Conservation (phyloP, 2,329 filamentous ascomycete species). For the Colletotrichum simmondsii region DNA sequence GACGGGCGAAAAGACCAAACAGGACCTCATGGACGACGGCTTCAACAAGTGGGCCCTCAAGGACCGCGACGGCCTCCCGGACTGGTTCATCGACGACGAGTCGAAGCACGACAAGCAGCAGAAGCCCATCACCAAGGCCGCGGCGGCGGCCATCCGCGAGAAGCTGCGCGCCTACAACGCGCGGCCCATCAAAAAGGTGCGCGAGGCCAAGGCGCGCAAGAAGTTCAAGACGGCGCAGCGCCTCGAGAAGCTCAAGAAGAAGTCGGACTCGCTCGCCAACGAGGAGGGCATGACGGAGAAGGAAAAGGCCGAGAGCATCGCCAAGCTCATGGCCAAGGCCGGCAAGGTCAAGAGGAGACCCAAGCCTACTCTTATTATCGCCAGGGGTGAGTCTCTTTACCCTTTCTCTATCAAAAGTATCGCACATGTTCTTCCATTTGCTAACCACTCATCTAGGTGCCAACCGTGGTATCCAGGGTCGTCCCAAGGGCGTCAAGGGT, state of each 20-base stretch:
- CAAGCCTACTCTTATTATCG: constrained; percentile 89
- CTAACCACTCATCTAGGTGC: constrained; percentile 39
- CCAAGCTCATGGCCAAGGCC: constrained; percentile 83
- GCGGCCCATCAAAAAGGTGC: constrained; percentile 98
- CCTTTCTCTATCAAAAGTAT: too few relatives aligned
- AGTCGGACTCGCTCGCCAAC: constrained; percentile 88
- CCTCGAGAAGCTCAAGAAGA: constrained; percentile 96
- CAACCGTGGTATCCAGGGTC: constrained; percentile 86
- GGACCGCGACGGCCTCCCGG: constrained; percentile 89
- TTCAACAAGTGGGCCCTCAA: constrained; percentile 95
- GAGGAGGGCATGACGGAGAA: constrained; percentile 95
- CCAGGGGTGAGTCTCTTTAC: constrained; percentile 65
- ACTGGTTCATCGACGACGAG: constrained; percentile 99
- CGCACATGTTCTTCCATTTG: not conserved
- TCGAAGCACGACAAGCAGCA: constrained; percentile 82
- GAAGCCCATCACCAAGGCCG: constrained; percentile 91
- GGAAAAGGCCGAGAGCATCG: constrained; percentile 90
- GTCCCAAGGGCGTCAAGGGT: constrained; percentile 92
- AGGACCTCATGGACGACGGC: constrained; percentile 87
- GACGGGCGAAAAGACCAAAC: constrained; percentile 81
- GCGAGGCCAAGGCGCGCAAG: constrained; percentile 95
- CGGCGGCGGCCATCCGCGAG: constrained; percentile 91
- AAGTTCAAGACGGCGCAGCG: constrained; percentile 93
- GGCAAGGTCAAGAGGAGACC: constrained; percentile 87
- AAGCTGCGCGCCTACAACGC: constrained; percentile 94